Evolutionary conservation across 805 yeast genomes (phyloP).

Genomic region (Spathaspora gorwiae): DNA sequence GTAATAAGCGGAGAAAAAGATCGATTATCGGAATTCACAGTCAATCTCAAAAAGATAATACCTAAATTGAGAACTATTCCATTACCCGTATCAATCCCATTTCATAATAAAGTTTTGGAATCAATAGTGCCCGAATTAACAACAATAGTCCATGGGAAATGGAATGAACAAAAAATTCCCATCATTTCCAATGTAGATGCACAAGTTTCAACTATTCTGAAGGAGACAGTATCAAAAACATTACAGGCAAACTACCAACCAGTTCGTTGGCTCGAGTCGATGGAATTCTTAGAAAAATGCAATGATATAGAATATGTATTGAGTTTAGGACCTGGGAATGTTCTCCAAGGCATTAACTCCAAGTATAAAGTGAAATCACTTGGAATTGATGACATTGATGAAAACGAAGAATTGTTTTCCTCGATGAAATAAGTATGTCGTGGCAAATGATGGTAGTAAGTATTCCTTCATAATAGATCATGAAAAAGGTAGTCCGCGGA

Average conservation of each 20-base stretch:
- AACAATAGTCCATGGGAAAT: constrained; percentile 10
- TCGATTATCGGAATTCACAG: constrained; percentile 20
- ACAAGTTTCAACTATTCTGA: constrained; percentile 13
- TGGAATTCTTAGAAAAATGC: constrained; percentile 16
- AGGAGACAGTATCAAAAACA: constrained; percentile 26
- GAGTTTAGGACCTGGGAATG: constrained; percentile 38
- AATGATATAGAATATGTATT: constrained; percentile 17
- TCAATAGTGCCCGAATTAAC: constrained; percentile 32
- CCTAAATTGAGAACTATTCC: constrained; percentile 18
- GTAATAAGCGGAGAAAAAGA: constrained; percentile 40
- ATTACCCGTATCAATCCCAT: constrained; percentile 48
- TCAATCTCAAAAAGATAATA: constrained; percentile 13
- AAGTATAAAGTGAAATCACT: constrained; percentile 6
- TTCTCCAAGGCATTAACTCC: constrained; percentile 22
- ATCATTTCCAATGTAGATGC: constrained; percentile 38
- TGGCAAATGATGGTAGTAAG: no score
- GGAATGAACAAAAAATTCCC: constrained; percentile 19
- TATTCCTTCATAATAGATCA: no score
- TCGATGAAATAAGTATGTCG: background rate
- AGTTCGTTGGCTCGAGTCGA: constrained; percentile 38
- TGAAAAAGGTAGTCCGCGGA: no score
- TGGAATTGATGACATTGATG: background rate
- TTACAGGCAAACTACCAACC: constrained; percentile 40
- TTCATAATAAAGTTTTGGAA: constrained; percentile 40
- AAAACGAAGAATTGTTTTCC: background rate